Percentiles rank a stretch among this genome's conserved stretches.
These are phyloP conservation scores for Botryotinia calthae DNA, from an alignment of 2,329 filamentous ascomycete genomes.

Conservation along the genomic window DNA sequence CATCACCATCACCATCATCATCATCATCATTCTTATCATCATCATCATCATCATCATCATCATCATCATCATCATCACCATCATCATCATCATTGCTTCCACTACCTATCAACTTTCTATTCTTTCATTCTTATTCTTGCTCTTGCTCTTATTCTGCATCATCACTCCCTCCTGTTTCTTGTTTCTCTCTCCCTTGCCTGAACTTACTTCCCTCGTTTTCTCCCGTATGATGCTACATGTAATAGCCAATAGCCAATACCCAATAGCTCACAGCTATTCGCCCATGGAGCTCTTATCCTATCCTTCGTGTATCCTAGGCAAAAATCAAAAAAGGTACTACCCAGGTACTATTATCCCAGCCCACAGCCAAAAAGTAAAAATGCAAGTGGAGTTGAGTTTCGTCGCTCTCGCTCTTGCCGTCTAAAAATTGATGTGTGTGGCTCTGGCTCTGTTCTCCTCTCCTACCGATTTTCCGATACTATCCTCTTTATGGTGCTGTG, in stretches of 20 bases:
- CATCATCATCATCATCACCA: no score
- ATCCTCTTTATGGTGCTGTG: conserved; percentile 6
- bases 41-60: no score
- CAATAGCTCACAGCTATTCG: background rate
- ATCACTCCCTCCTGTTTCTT: background rate
- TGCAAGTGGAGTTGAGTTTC: background rate
- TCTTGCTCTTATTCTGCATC: background rate
- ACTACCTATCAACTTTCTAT: background rate
- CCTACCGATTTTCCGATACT: background rate
- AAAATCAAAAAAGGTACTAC: background rate
- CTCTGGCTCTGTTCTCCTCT: background rate
- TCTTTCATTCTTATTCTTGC: background rate
- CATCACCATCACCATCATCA: no score
- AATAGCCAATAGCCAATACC: background rate
- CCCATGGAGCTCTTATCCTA: background rate
- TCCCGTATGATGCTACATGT: background rate
- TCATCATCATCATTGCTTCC: background rate
- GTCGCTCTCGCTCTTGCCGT: conserved; percentile 1
- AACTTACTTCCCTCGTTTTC: background rate
- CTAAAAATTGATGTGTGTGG: conserved; percentile 6
- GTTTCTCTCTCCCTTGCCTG: background rate
- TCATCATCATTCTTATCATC: no score
- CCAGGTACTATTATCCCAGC: background rate
- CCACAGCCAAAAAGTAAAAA: background rate
- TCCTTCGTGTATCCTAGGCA: background rate